phyloP scores from a whole-genome alignment of 2,329 filamentous ascomycete genomes.

The Neurospora crassa region DNA sequence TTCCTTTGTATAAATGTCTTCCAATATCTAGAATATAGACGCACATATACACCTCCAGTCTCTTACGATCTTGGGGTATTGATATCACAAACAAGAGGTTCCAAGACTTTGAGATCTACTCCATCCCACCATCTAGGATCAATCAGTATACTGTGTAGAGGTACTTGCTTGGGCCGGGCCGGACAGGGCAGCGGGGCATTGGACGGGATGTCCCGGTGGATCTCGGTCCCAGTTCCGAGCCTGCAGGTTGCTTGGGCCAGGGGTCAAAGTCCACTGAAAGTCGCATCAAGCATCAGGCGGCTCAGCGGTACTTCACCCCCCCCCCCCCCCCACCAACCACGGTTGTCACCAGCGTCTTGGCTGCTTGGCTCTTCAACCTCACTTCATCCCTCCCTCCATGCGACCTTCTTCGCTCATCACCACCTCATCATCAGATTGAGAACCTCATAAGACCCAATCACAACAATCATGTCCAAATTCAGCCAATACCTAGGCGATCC shows the following conservation, averaged over 20 bases:
- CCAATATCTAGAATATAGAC: neutral
- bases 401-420: neutral
- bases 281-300: neutral
- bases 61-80: too few relatives aligned
- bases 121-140: neutral
- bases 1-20: neutral
- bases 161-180: neutral
- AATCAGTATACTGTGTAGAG: neutral
- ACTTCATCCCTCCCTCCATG: neutral
- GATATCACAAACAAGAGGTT: neutral
- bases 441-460: neutral
- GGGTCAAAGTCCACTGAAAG: neutral
- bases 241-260: neutral
- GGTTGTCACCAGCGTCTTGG: neutral
- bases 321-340: neutral
- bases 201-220: neutral
- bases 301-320: neutral
- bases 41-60: neutral
- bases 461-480: neutral
- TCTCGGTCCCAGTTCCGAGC: neutral
- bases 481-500: conserved; percentile 18
- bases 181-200: neutral
- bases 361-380: neutral
- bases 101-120: neutral
- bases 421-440: neutral